Base-by-base conservation (phyloP, 805 yeast species). In the Barnettozyma botsteinii region DNA sequence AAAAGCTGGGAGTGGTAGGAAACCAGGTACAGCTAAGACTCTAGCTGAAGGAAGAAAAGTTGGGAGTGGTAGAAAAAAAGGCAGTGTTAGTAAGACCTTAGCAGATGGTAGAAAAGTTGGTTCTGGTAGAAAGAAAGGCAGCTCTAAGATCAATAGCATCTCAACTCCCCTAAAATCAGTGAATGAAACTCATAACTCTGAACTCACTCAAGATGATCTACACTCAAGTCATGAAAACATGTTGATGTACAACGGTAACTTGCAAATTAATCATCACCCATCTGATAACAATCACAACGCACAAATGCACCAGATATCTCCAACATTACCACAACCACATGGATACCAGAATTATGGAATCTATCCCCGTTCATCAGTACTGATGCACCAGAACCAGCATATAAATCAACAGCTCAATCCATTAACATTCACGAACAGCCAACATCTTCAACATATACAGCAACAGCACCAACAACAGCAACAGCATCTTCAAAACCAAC, bases 1-100 rank as follows among this genome's bases (percentile, higher is more conserved):
- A 36, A 56, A 55, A 37, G 54, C 48, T 4, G 60, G 60, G 1
- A 41, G 49, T 40, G 60, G 60, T 4, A 45, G 60, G 28, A 56
- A 55, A 33, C 57, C 57, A 18, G 60, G 60, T 5, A 48, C 43
- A 28, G 60, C 48, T 2, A 56, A 56, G 40, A 56, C 60, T 5
- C 35, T 56, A 18, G 51, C 55, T 1, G 52, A 55, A 32, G 60
- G 60, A 4, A 45, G 60, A 23, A 56, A 56, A 35, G 53, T 52
- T 4, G 60, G 60, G 0, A 42, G 50, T 15, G 60, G 60, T 11
- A 44, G 60, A 33, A 55, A 55, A 40, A 52, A 50, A 27, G 60
- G 60, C 3, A 43, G 53, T 7, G 40, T 46, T 5, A 44, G 52
- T 9, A 56, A 54, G 33, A 53, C 55, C 4, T 37, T 54, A 20